Evolutionary conservation across 441 rosid genomes (phyloP), one percentile per base, ranked within the genome.

Genomic region (Croton setiger): DNA sequence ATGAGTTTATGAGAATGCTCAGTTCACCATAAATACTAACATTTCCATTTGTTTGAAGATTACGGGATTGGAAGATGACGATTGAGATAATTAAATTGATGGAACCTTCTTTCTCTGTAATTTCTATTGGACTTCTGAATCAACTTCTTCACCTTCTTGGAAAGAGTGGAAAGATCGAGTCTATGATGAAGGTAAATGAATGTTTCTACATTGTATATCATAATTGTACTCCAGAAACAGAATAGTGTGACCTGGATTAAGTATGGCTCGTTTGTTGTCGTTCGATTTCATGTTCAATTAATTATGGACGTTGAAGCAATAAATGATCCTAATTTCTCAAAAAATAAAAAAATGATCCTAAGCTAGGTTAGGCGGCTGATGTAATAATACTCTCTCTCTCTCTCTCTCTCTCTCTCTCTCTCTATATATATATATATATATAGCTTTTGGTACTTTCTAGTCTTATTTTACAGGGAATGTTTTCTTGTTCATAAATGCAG

Each of bases 141-240:
- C 97, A 88, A 81, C 88, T 93, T 74, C 81, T 91, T 73, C 88
- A 83, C 78, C 82, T 89, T 71, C 80, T 89, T 39, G 96, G 96
- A 56, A 89, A 81, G 83, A 88, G 93, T 75, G 98, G 98, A 68
- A 93, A 85, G 81, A 74, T 79, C 35, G 98, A 91, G 73, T 73
- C 84, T 39, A 91, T 91, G 97, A 77, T 88, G 80, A 91, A 89
- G 97, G 96, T 91, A 67, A 43, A 65, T 18, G 44, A 1, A 67
- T 54, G 45, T 70, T 76, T 18, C 51, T 65, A 48, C 37, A 44
- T 39, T n/a, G 71, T 60, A 33, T 56, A 13, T 44, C 58, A 44
- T 51, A 18, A n/a, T 70, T 37, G 20, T 72, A 39, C 48, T 43
- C 1, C 27, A 0, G 48, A 39, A 56, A 45, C 9, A 44, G 14